These are phyloP conservation scores for Mortierella sp. DNA, from an alignment of 371 early-diverging fungal genomes.

Conservation along the genomic window DNA sequence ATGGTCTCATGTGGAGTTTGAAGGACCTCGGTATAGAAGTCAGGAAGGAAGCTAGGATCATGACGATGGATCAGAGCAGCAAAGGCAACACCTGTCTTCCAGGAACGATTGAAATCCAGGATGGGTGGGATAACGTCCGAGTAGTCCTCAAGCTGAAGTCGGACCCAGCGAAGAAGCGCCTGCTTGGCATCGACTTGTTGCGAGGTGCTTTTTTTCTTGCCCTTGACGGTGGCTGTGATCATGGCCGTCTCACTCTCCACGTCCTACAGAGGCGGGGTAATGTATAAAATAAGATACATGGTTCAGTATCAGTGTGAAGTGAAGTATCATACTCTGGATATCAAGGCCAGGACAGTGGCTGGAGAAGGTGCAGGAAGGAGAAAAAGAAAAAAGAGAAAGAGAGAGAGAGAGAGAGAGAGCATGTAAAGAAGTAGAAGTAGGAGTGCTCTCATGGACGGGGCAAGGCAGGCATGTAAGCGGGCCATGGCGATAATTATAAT, in stretches of 20 bases:
- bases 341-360: background rate
- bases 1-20: conserved; percentile 38
- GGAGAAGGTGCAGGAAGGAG: conserved; percentile 1
- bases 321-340: too few species aligned
- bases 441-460: conserved; percentile 10
- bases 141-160: conserved; percentile 66
- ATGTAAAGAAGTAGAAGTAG: background rate
- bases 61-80: conserved; percentile 75
- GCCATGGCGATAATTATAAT: too few species aligned
- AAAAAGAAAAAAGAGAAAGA: conserved; percentile 21
- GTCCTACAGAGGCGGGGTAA: conserved; percentile 7
- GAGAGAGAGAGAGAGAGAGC: background rate
- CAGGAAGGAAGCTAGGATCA: conserved; percentile 64
- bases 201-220: conserved; percentile 47
- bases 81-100: conserved; percentile 75
- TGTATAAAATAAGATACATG: too few species aligned
- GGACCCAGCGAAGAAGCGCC: conserved; percentile 69
- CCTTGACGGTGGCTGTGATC: conserved; percentile 6
- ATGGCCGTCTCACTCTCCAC: conserved; percentile 11
- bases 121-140: conserved; percentile 64
- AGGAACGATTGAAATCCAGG: conserved; percentile 68
- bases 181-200: conserved; percentile 59
- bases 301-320: background rate
- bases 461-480: background rate
- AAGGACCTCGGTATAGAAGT: conserved; percentile 57